These are phyloP conservation scores for Fusarium staphyleae DNA, from an alignment of 2,329 filamentous ascomycete species.

Conservation along the genomic window DNA sequence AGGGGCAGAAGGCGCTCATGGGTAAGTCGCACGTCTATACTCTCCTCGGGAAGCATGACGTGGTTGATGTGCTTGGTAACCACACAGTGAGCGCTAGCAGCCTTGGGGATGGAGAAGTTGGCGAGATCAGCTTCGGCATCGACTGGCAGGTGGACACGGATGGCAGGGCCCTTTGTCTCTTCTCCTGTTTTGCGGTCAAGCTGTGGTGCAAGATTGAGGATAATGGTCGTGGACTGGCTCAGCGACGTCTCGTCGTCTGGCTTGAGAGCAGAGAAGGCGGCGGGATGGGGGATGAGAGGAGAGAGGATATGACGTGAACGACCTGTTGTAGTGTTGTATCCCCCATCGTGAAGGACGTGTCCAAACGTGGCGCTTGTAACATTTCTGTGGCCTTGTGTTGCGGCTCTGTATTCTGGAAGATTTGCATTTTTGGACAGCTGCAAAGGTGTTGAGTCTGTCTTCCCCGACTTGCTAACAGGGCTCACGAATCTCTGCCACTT, in stretches of 20 bases:
- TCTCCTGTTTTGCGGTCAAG: background rate
- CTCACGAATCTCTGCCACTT: constrained; percentile 44
- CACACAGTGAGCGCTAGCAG: constrained; percentile 46
- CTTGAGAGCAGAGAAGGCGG: constrained; percentile 50
- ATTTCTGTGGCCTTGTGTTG: background rate
- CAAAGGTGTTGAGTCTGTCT: background rate
- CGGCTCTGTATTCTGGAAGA: constrained; percentile 7
- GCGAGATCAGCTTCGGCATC: constrained; percentile 39
- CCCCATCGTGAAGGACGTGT: constrained; percentile 53
- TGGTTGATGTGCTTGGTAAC: constrained; percentile 47
- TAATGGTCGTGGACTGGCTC: constrained; percentile 45
- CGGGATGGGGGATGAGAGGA: constrained; percentile 57
- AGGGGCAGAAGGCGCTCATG: constrained; percentile 50
- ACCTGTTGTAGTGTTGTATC: background rate
- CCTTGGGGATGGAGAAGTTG: constrained; percentile 40
- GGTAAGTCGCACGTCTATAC: constrained; percentile 58
- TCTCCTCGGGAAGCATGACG: constrained; percentile 54
- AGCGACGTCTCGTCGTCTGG: constrained; percentile 41
- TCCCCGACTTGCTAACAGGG: constrained; percentile 26
- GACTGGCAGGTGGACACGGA: constrained; percentile 46
- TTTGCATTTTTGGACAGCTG: constrained; percentile 1
- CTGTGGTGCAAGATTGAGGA: constrained; percentile 57
- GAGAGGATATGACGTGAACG: constrained; percentile 49
- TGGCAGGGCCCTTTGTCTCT: constrained; percentile 23
- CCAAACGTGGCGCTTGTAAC: constrained; percentile 58